Evolutionary conservation across 2,329 filamentous ascomycete genomes (phyloP), one percentile per base, ranked within the genome.

Genomic region (Cryoendolithus antarcticus): DNA sequence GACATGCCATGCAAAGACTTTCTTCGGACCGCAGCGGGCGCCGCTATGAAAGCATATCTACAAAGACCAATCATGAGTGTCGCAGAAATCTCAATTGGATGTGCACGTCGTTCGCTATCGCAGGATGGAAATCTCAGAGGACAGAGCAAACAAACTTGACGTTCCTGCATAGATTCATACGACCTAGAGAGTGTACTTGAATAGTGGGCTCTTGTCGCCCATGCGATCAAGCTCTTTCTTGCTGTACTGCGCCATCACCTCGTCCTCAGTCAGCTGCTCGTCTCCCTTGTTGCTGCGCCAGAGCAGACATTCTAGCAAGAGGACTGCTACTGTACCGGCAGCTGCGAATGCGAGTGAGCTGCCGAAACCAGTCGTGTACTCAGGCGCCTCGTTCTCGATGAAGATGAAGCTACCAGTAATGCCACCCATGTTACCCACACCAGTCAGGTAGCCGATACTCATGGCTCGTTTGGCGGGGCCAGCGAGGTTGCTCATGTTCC

Each of bases 351-450:
- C 51, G 4, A 61, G 36, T 1, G 56, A 59, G 9, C 53, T 49
- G 7, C 58, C 58, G 28, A 60, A 62, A 1, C 61, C 60, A 3
- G 55, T 59, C 21, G 53, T 53, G 40, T 62, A 62, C 34, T 48
- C 55, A 6, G 58, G 59, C 24, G 53, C 53, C 42, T 62, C 59
- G 3, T 46, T 48, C 28, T 59, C 53, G 5, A 57, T 45, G 38
- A 59, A 62, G 44, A 62, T 61, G 39, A 33, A 37, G 32, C 61
- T 38, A 1, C 63, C 64, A 7, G 66, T 54, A n/a, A 66, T 56
- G 2, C 63, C 62, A 9, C 63, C 63, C 1, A 58, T 54, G 32
- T 65, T 66, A 3, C 62, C 62, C 4, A 62, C 43, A 32, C 55
- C 55, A 13, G 60, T 62, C 37, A 55, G 60, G 12, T 62, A 55